Conservation (phyloP, 306 rosid genomes). For the Cicer pinnatifidum region DNA sequence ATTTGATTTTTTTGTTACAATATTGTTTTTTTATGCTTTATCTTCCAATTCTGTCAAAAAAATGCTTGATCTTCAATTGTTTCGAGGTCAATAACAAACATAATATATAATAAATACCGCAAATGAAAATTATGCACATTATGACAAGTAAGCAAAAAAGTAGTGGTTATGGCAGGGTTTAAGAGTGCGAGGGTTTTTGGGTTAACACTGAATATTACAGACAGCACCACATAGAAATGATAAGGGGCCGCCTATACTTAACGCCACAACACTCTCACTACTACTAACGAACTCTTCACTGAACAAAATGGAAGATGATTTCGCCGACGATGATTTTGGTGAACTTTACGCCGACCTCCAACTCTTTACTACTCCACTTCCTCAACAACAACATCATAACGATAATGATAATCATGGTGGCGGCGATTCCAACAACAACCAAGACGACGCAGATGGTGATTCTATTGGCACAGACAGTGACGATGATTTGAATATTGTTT, state of each 20-base stretch:
- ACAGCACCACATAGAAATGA: neutral
- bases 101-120: too few species aligned
- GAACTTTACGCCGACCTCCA: slow-evolving; percentile 38
- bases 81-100: too few species aligned
- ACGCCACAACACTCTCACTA: neutral
- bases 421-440: slow-evolving; percentile 13
- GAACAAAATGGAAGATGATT: neutral
- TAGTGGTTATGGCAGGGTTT: slow-evolving; percentile 7
- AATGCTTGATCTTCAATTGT: too few species aligned
- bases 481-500: slow-evolving; percentile 63
- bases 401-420: neutral
- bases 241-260: neutral
- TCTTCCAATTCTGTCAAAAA: too few species aligned
- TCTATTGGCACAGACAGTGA: slow-evolving; percentile 58
- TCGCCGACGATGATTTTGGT: slow-evolving; percentile 9
- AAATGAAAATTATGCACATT: too few species aligned
- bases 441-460: slow-evolving; percentile 32
- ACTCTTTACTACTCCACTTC: neutral
- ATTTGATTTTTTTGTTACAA: too few species aligned
- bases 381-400: neutral
- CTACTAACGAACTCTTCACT: neutral
- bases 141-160: too few species aligned
- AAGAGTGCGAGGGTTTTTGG: slow-evolving; percentile 25
- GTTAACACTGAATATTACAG: neutral
- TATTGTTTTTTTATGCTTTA: too few species aligned